Percentiles rank a stretch among this genome's conserved stretches.
phyloP scores from a whole-genome alignment of 2,329 filamentous ascomycete species.

The Tolypocladium inflatum region DNA sequence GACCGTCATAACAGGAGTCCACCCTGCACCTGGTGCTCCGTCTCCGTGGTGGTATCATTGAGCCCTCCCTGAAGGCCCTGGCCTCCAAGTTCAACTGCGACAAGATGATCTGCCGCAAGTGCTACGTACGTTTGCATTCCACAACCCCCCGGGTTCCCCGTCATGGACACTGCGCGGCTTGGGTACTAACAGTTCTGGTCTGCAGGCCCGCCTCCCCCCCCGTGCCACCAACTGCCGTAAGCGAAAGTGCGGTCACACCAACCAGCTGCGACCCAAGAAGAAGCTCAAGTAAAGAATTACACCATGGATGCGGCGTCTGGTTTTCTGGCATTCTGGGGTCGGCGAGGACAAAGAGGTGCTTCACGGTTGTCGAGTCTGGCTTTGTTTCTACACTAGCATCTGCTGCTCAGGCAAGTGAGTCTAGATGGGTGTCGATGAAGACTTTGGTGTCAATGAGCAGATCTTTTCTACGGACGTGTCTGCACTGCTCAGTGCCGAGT shows the following conservation, averaged over 20 bases:
- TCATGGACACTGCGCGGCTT: background rate
- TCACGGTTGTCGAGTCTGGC: slow-evolving; percentile 25
- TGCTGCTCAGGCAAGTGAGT: slow-evolving; percentile 27
- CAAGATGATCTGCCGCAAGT: slow-evolving; percentile 99
- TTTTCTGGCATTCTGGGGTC: slow-evolving; percentile 28
- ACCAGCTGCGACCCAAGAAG: slow-evolving; percentile 99
- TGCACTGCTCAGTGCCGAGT: background rate
- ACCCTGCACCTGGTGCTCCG: slow-evolving; percentile 97
- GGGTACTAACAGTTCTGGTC: slow-evolving; percentile 5
- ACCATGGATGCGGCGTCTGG: slow-evolving; percentile 35
- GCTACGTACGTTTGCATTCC: slow-evolving; percentile 67
- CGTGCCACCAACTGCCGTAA: slow-evolving; percentile 99
- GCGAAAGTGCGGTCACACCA: slow-evolving; percentile 99
- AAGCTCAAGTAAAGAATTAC: slow-evolving; percentile 71
- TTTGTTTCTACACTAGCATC: slow-evolving; percentile 32
- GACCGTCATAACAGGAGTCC: slow-evolving; percentile 60
- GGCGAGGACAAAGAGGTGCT: slow-evolving; percentile 24
- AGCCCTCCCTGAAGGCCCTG: slow-evolving; percentile 96
- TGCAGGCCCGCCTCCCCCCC: slow-evolving; percentile 73
- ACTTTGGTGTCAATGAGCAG: slow-evolving; percentile 3
- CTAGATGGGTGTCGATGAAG: slow-evolving; percentile 23
- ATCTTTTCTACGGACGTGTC: background rate
- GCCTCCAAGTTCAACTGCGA: slow-evolving; percentile 99
- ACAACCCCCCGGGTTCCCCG: background rate
- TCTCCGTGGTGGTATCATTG: slow-evolving; percentile 98